phyloP scores from a whole-genome alignment of 345 rosid species.

The Camelina laxa region DNA sequence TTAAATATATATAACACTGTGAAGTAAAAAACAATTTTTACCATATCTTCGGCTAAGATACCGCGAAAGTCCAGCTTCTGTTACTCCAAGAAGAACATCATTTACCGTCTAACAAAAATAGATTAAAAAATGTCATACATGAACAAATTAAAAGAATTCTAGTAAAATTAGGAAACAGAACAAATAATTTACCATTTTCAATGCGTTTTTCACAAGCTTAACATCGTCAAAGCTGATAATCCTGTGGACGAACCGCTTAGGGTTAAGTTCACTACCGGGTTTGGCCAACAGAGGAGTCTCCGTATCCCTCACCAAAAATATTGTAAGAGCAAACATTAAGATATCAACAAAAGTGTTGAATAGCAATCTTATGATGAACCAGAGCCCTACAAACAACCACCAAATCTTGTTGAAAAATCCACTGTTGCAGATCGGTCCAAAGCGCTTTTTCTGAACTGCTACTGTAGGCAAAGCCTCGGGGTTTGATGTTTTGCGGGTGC shows the following conservation, averaged over 20 bases:
- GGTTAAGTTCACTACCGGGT: conserved; percentile 27
- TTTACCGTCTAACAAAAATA: conserved; percentile 62
- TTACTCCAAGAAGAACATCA: conserved; percentile 69
- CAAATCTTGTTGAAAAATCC: conserved; percentile 40
- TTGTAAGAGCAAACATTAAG: conserved; percentile 48
- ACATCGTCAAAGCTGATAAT: conserved; percentile 64
- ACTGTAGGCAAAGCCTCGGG: conserved; percentile 67
- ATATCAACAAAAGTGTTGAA: conserved; percentile 66
- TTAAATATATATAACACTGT: not conserved
- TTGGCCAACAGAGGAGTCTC: conserved; percentile 57
- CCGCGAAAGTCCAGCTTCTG: conserved; percentile 73
- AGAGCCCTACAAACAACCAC: conserved; percentile 50
- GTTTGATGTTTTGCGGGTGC: conserved; percentile 61
- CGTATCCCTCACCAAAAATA: conserved; percentile 55
- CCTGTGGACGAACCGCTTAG: conserved; percentile 54
- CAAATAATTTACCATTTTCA: conserved; percentile 35
- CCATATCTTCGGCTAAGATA: conserved; percentile 65
- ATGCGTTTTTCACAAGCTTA: conserved; percentile 48
- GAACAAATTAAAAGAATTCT: not conserved
- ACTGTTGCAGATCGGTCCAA: conserved; percentile 2
- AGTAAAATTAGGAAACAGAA: not conserved
- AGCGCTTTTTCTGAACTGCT: conserved; percentile 42
- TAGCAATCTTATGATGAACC: conserved; percentile 50
- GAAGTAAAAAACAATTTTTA: conserved; percentile 26
- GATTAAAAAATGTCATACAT: not conserved